These are phyloP conservation scores for Aspergillus novoparasiticus DNA, from an alignment of 2,329 filamentous ascomycete species.

Conservation along the genomic window DNA sequence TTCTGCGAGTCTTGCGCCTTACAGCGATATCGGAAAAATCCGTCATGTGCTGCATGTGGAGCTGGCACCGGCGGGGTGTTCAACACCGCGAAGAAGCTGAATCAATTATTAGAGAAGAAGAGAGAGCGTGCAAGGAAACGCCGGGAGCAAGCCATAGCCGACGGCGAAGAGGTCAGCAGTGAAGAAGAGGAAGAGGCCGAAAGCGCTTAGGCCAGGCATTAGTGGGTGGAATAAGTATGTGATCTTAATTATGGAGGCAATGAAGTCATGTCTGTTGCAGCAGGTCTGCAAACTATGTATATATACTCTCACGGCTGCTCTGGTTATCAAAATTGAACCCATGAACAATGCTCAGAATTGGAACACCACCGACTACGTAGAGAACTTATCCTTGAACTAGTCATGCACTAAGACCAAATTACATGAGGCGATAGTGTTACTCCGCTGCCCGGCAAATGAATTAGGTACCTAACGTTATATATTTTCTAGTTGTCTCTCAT, in stretches of 20 bases:
- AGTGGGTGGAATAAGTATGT: background rate
- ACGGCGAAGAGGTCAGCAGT: constrained; percentile 54
- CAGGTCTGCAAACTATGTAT: constrained; percentile 7
- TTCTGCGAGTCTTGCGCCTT: constrained; percentile 92
- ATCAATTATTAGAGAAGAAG: constrained; percentile 75
- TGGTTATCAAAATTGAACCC: background rate
- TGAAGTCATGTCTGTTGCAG: constrained; percentile 1
- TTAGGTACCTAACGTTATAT: background rate
- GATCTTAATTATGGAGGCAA: background rate
- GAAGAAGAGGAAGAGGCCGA: constrained; percentile 45
- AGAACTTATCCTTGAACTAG: background rate
- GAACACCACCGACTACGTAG: background rate
- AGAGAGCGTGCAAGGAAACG: constrained; percentile 58
- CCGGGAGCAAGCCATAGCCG: constrained; percentile 55
- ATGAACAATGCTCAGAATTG: background rate
- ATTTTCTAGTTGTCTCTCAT: too few species aligned
- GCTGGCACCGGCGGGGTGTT: constrained; percentile 86
- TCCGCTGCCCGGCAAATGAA: background rate
- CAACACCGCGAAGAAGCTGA: constrained; percentile 80
- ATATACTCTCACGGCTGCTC: background rate
- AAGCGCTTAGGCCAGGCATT: background rate
- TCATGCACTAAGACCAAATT: background rate
- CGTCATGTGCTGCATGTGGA: constrained; percentile 82
- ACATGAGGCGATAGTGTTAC: background rate
- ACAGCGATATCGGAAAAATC: constrained; percentile 81